Percentiles rank a stretch among this genome's conserved stretches.
phyloP scores from a whole-genome alignment of 805 yeast species.

The Kodamaea hsintzibuensis region DNA sequence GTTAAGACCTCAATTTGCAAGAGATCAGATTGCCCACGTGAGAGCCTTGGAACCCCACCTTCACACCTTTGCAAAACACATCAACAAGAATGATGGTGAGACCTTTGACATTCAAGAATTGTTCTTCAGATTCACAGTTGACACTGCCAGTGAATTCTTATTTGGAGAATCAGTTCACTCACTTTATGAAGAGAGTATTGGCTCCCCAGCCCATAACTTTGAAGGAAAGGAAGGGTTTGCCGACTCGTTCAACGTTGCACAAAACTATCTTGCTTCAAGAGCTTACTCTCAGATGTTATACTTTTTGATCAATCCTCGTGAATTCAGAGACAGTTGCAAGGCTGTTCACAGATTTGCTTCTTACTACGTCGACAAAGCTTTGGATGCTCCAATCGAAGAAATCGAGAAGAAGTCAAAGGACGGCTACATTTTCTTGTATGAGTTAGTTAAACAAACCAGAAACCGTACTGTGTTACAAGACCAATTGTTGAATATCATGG shows the following conservation, averaged over 20 bases:
- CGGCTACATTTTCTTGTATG: constrained; percentile 29
- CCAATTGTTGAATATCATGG: constrained; percentile 29
- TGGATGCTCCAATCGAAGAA: constrained; percentile 15
- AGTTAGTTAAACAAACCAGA: constrained; percentile 27
- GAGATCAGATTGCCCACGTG: constrained; percentile 29
- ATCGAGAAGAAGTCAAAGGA: constrained; percentile 17
- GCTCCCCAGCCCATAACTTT: constrained; percentile 11
- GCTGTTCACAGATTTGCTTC: constrained; percentile 32
- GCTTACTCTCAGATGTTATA: constrained; percentile 28
- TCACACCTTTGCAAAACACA: constrained; percentile 18
- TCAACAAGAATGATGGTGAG: constrained; percentile 21
- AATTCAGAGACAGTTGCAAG: constrained; percentile 33
- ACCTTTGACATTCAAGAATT: constrained; percentile 34
- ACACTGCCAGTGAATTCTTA: constrained; percentile 43
- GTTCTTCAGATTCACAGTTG: constrained; percentile 38
- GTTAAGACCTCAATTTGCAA: constrained; percentile 30
- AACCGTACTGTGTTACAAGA: constrained; percentile 27
- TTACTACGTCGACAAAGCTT: constrained; percentile 16
- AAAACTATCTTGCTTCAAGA: constrained; percentile 35
- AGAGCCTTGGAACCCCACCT: constrained; percentile 25
- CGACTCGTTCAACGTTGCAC: constrained; percentile 34
- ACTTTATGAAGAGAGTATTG: constrained; percentile 26
- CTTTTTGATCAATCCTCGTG: constrained; percentile 18
- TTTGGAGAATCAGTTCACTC: constrained; percentile 39
- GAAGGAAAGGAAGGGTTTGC: constrained; percentile 33